These are phyloP conservation scores for Hortaea sp. DNA, from an alignment of 2,329 filamentous ascomycete species.

Conservation along the genomic window DNA sequence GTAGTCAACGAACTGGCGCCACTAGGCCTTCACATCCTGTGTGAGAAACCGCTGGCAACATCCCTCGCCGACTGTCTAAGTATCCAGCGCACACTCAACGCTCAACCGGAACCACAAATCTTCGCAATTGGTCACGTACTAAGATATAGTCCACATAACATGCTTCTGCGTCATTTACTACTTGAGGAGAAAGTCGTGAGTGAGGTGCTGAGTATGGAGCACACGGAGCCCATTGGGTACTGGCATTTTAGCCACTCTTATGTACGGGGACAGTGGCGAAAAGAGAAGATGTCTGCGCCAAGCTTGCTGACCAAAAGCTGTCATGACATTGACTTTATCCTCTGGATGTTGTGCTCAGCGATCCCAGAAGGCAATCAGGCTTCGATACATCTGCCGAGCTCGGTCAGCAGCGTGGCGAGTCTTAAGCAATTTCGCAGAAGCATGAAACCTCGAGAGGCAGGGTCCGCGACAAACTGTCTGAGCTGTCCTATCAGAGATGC, in stretches of 20 bases:
- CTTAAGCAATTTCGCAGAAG: constrained; percentile 67
- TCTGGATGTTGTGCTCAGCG: constrained; percentile 83
- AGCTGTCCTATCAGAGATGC: constrained; percentile 62
- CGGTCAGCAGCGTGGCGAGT: constrained; percentile 64
- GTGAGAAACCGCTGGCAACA: constrained; percentile 87
- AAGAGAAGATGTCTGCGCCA: constrained; percentile 63
- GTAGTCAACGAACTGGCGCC: constrained; percentile 66
- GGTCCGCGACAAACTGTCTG: constrained; percentile 74
- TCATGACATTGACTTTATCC: constrained; percentile 85
- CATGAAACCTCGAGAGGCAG: constrained; percentile 67
- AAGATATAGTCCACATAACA: constrained; percentile 87
- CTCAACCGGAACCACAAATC: constrained; percentile 34
- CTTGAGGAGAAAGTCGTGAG: constrained; percentile 68
- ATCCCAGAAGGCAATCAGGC: constrained; percentile 15
- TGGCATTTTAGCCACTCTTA: constrained; percentile 93
- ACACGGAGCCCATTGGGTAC: constrained; percentile 90
- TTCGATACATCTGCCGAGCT: constrained; percentile 57
- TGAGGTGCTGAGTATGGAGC: constrained; percentile 74
- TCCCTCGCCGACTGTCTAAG: constrained; percentile 65
- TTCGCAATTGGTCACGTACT: constrained; percentile 93
- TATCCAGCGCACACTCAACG: constrained; percentile 38
- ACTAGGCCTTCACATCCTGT: constrained; percentile 69
- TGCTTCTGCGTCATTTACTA: constrained; percentile 68
- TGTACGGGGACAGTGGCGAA: constrained; percentile 89
- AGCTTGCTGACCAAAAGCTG: constrained; percentile 90